Evolutionary conservation across 2,329 filamentous ascomycete genomes (phyloP).

Genomic region (Fusarium euwallaceae): DNA sequence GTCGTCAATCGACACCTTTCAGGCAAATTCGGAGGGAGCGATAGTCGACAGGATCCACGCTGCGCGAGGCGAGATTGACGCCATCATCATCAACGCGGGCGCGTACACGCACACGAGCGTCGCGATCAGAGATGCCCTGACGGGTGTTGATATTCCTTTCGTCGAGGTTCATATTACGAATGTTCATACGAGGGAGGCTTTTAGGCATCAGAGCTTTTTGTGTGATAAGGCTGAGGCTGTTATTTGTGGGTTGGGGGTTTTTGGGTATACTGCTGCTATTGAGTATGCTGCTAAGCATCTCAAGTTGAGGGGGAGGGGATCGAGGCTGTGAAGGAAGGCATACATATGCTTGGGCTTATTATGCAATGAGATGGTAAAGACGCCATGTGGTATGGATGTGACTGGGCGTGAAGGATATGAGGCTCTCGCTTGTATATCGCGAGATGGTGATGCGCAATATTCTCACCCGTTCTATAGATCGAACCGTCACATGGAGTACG

Average conservation of each 20-base stretch:
- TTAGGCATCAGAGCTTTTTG: constrained; percentile 77
- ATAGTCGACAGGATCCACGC: constrained; percentile 81
- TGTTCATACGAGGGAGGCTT: constrained; percentile 78
- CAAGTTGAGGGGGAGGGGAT: constrained; percentile 53
- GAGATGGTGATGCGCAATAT: background rate
- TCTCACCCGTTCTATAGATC: too few relatives aligned
- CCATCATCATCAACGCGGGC: constrained; percentile 81
- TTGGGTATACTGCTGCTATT: constrained; percentile 72
- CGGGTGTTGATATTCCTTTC: constrained; percentile 78
- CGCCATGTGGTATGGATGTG: background rate
- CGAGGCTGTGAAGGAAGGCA: background rate
- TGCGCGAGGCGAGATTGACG: constrained; percentile 70
- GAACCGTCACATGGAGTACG: background rate
- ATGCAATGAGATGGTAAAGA: background rate
- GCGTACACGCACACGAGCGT: constrained; percentile 83
- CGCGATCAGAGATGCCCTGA: constrained; percentile 79
- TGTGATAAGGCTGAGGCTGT: constrained; percentile 82
- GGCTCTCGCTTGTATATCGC: background rate
- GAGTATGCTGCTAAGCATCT: constrained; percentile 65
- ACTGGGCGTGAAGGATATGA: background rate
- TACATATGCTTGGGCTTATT: too few relatives aligned
- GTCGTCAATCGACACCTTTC: constrained; percentile 69
- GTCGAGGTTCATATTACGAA: constrained; percentile 84
- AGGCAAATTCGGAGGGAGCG: constrained; percentile 84
- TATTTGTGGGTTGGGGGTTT: constrained; percentile 76